phyloP scores from a whole-genome alignment of 306 rosid genomes.

The Inga laurina region DNA sequence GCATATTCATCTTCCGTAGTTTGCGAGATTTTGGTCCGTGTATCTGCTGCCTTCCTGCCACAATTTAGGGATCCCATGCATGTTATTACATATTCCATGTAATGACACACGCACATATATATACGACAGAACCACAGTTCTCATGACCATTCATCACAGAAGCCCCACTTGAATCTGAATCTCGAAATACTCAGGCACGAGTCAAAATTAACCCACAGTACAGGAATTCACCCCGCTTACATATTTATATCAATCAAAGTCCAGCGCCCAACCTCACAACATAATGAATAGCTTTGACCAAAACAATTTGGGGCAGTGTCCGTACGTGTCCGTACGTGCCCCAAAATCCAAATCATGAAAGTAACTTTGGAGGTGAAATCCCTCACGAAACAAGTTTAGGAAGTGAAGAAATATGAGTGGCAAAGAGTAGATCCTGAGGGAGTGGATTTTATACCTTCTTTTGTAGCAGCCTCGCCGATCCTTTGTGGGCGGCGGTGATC shows the following conservation, averaged over 20 bases:
- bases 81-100: slow-evolving; percentile 18
- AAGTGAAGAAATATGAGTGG: neutral
- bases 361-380: neutral
- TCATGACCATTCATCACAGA: neutral
- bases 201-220: neutral
- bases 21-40: slow-evolving; percentile 29
- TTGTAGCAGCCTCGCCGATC: slow-evolving; percentile 75
- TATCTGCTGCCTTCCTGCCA: slow-evolving; percentile 54
- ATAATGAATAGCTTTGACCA: neutral
- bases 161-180: neutral
- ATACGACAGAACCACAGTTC: neutral
- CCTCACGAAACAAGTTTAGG: neutral
- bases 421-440: slow-evolving; percentile 19
- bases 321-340: slow-evolving; percentile 38
- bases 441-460: slow-evolving; percentile 56
- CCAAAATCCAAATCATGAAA: slow-evolving; percentile 26
- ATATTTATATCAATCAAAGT: neutral
- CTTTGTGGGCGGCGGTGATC: slow-evolving; percentile 29
- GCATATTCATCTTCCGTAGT: slow-evolving; percentile 55
- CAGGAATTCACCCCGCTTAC: neutral
- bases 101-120: no score
- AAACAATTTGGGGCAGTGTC: neutral
- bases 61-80: slow-evolving; percentile 23
- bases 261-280: neutral
- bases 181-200: neutral